Base-by-base conservation (phyloP, 2,329 filamentous ascomycete species). In the Pseudonectria foliicola region DNA sequence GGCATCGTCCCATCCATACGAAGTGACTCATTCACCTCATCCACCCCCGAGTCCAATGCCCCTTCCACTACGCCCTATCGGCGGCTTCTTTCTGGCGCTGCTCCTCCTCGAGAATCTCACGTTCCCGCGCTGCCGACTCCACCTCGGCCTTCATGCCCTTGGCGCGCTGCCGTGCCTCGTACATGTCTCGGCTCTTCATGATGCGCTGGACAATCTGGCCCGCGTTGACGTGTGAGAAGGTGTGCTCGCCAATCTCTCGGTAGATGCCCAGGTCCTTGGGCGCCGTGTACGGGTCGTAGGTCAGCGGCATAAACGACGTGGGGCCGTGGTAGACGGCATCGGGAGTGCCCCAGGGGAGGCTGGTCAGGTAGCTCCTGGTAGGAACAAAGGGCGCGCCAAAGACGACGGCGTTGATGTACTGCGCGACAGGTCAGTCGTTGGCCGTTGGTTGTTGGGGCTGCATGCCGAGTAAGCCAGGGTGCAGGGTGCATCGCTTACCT, bases 291-390 rank as follows among this genome's bases (percentile, higher is more conserved):
- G 85, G 84, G 53, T 89, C 84, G 55, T 85, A 85, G 6, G 80
- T 85, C 15, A 79, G 56, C 54, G 80, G 84, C 68, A 94, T 92
- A 59, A 95, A 95, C 10, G 84, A 75, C 0, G 92, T 98, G 6
- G 88, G 87, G n/a, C 92, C 92, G 63, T 98, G 92, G 62, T 96
- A 98, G 42, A 98, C 85, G 18, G 80, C 82, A 50, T 82, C 71
- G 11, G 88, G 85, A 4, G 73, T 74, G 32, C 82, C 80, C 61
- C 80, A 80, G 0, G 90, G 88, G 29, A 93, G 70, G 2, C 76
- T 70, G 39, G 71, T 71, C 27, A 98, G 75, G 60, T 93, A 98
- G 3, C 75, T 65, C 53, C 77, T 75, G n/a, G 78, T 85, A 4
- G 90, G 87, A 3, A 82, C 79, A 57, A 94, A 95, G 1, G 92